phyloP scores from a whole-genome alignment of 495 filamentous ascomycete species.

The Penicillium canescens region DNA sequence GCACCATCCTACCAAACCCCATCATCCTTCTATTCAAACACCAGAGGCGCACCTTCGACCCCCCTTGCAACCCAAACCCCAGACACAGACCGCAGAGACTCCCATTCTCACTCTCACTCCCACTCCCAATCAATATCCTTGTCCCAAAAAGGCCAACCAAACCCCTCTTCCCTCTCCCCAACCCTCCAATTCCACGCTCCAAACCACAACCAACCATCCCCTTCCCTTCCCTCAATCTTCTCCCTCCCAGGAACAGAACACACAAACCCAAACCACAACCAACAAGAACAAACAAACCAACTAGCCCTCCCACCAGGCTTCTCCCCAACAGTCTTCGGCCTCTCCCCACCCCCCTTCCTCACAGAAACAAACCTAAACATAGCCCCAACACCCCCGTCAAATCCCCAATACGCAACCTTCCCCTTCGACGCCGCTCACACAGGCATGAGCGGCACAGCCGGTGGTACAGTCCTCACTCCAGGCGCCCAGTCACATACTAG shows the following conservation, averaged over 20 bases:
- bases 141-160: constrained; percentile 1
- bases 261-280: not conserved
- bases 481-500: constrained; percentile 39
- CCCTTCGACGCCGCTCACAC: constrained; percentile 36
- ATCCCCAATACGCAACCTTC: constrained; percentile 46
- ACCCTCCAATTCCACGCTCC: constrained; percentile 20
- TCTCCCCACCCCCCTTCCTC: constrained; percentile 34
- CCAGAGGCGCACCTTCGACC: constrained; percentile 11
- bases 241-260: constrained; percentile 23
- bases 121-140: not conserved
- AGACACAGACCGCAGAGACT: constrained; percentile 13
- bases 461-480: constrained; percentile 30
- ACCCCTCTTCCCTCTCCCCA: constrained; percentile 12
- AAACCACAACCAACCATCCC: constrained; percentile 10
- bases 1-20: constrained; percentile 15
- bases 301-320: constrained; percentile 25
- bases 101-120: constrained; percentile 1
- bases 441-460: not conserved
- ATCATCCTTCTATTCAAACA: constrained; percentile 10
- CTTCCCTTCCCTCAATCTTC: constrained; percentile 25
- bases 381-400: constrained; percentile 34
- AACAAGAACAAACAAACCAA: constrained; percentile 10
- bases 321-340: constrained; percentile 33
- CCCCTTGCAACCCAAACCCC: constrained; percentile 13
- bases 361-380: constrained; percentile 28